Conservation (phyloP, 164 flowering plant species). For the Taxillus chinensis region DNA sequence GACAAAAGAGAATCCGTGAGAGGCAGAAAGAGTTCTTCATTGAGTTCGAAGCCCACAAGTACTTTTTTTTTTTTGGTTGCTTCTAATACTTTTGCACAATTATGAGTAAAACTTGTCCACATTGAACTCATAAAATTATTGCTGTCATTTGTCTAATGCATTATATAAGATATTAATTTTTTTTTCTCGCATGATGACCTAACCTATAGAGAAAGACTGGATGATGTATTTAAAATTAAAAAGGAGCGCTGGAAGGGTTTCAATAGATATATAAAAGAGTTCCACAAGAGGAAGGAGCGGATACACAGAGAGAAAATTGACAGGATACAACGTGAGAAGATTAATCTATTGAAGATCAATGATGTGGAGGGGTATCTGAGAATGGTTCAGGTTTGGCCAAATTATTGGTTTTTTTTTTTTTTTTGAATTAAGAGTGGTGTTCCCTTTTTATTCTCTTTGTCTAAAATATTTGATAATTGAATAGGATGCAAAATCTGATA, state of each 20-base stretch:
- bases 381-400: slow-evolving; percentile 86
- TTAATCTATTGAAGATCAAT: slow-evolving; percentile 86
- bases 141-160: neutral
- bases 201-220: slow-evolving; percentile 71
- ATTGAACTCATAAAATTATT: neutral
- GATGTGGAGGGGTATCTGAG: slow-evolving; percentile 98
- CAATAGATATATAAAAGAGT: slow-evolving; percentile 83
- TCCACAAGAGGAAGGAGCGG: slow-evolving; percentile 92
- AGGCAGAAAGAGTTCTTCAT: slow-evolving; percentile 97
- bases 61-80: slow-evolving; percentile 14
- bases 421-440: neutral
- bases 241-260: slow-evolving; percentile 93
- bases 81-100: neutral
- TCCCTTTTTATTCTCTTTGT: neutral
- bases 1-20: slow-evolving; percentile 89
- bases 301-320: slow-evolving; percentile 93
- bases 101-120: neutral
- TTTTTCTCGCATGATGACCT: slow-evolving; percentile 6
- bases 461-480: neutral
- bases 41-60: slow-evolving; percentile 94
- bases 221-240: slow-evolving; percentile 72
- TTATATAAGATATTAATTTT: neutral
- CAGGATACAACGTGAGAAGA: slow-evolving; percentile 97
- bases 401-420: slow-evolving; percentile 9
- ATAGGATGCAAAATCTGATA: slow-evolving; percentile 98